A percentile compares a stretch with the other conserved stretches of the same genome.
phyloP scores from a whole-genome alignment of 192 early-diverging fungal genomes.

The Coemansia sp. region DNA sequence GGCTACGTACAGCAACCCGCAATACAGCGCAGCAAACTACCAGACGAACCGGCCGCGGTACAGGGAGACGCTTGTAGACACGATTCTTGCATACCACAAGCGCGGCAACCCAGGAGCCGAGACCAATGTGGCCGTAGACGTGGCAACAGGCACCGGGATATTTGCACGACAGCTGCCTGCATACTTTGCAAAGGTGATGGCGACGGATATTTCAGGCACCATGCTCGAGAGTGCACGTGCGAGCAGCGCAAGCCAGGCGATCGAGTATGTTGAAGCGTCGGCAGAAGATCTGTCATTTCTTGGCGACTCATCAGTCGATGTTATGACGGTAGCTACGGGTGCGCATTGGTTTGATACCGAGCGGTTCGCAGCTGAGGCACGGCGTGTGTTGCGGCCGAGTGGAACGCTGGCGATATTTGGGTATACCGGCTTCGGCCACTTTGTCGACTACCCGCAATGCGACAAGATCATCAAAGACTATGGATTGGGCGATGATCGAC shows the following conservation, averaged over 20 bases:
- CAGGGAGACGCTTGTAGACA: constrained; percentile 26
- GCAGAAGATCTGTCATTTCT: constrained; percentile 35
- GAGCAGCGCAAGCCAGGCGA: background rate
- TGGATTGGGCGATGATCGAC: constrained; percentile 4
- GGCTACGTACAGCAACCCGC: constrained; percentile 24
- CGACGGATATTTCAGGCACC: constrained; percentile 35
- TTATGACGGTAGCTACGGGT: constrained; percentile 44
- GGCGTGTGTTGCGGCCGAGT: constrained; percentile 41
- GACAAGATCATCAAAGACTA: constrained; percentile 7
- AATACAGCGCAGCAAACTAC: constrained; percentile 36
- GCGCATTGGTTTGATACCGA: constrained; percentile 48
- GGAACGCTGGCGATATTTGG: constrained; percentile 51
- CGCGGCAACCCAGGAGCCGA: constrained; percentile 17
- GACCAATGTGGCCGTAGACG: constrained; percentile 44
- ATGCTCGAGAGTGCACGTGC: constrained; percentile 46
- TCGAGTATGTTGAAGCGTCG: constrained; percentile 30
- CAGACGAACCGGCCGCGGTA: constrained; percentile 37
- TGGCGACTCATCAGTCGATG: constrained; percentile 26
- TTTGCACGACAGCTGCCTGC: constrained; percentile 39
- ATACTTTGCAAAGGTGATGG: constrained; percentile 29
- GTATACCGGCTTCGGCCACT: constrained; percentile 35
- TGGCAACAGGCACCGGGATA: constrained; percentile 53
- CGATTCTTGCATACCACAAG: constrained; percentile 34
- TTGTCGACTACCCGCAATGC: constrained; percentile 47
- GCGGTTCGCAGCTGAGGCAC: constrained; percentile 29